Evolutionary conservation across 768 basidiomycete genomes (phyloP).

Genomic region (Trametes cinnabarina): DNA sequence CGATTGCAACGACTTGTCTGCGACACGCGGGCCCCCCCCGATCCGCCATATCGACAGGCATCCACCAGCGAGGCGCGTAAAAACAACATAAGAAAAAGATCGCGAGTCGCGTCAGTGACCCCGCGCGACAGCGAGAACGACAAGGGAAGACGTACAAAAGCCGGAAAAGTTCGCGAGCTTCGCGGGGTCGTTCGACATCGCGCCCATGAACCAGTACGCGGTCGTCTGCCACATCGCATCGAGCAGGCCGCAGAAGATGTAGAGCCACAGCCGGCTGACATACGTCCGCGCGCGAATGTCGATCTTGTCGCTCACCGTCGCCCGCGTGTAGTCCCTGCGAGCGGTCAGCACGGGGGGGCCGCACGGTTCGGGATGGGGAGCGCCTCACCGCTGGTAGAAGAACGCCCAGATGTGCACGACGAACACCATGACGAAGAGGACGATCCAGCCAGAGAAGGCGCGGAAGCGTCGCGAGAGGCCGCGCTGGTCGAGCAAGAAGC

Average conservation of each 20-base stretch:
- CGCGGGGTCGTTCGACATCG: conserved; percentile 79
- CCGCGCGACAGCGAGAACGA: not conserved
- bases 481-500: conserved; percentile 61
- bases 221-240: conserved; percentile 87
- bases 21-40: not conserved
- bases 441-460: conserved; percentile 66
- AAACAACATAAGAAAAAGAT: too few relatives aligned
- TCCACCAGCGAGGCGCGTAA: not conserved
- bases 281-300: conserved; percentile 60
- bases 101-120: too few relatives aligned
- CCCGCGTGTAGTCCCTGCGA: conserved; percentile 51
- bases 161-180: conserved; percentile 81
- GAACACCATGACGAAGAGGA: conserved; percentile 64
- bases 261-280: conserved; percentile 55
- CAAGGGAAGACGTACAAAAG: conserved; percentile 55
- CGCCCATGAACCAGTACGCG: conserved; percentile 81
- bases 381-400: conserved; percentile 35
- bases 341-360: not conserved
- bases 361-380: too few relatives aligned
- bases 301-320: conserved; percentile 44
- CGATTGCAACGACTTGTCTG: conserved; percentile 73
- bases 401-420: conserved; percentile 74
- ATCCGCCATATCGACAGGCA: not conserved
- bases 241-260: conserved; percentile 70
- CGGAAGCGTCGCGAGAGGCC: conserved; percentile 60